phyloP scores from a whole-genome alignment of 2,329 filamentous ascomycete genomes.

The Podosphaera aphanis region DNA sequence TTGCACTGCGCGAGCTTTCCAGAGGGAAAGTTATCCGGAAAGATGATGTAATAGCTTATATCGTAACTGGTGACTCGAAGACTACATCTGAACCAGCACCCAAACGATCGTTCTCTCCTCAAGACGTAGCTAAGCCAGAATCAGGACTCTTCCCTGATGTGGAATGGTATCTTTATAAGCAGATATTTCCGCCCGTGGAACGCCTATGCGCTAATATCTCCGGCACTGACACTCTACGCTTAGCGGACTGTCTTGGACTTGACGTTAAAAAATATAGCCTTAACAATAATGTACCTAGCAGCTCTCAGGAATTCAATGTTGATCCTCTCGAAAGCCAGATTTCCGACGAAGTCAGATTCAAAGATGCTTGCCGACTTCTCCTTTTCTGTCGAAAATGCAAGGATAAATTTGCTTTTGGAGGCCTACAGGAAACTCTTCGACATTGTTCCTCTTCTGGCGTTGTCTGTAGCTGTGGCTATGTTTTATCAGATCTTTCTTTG shows the following conservation, averaged over 20 bases:
- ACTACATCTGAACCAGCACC: constrained; percentile 43
- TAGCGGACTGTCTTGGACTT: constrained; percentile 83
- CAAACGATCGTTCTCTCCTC: constrained; percentile 70
- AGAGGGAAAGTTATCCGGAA: constrained; percentile 73
- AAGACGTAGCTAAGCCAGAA: constrained; percentile 61
- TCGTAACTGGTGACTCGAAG: constrained; percentile 57
- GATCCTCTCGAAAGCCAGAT: constrained; percentile 87
- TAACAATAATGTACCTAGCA: constrained; percentile 29
- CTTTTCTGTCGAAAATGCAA: constrained; percentile 70
- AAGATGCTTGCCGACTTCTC: constrained; percentile 50
- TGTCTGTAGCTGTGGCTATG: constrained; percentile 45
- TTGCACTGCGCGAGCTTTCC: constrained; percentile 68
- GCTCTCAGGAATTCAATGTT: constrained; percentile 42
- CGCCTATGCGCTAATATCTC: constrained; percentile 89
- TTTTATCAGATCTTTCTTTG: constrained; percentile 46
- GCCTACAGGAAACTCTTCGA: constrained; percentile 34
- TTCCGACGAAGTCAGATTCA: constrained; percentile 73
- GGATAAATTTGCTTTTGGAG: constrained; percentile 48
- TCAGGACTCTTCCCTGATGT: constrained; percentile 62
- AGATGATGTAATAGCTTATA: constrained; percentile 89
- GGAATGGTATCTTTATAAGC: constrained; percentile 97
- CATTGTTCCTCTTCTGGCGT: constrained; percentile 53
- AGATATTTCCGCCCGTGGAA: constrained; percentile 94
- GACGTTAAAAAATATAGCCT: constrained; percentile 73
- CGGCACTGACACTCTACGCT: constrained; percentile 69